Evolutionary conservation across 768 basidiomycete genomes (phyloP), one percentile per base, ranked within the genome.

Genomic region (Butyriboletus loyo): DNA sequence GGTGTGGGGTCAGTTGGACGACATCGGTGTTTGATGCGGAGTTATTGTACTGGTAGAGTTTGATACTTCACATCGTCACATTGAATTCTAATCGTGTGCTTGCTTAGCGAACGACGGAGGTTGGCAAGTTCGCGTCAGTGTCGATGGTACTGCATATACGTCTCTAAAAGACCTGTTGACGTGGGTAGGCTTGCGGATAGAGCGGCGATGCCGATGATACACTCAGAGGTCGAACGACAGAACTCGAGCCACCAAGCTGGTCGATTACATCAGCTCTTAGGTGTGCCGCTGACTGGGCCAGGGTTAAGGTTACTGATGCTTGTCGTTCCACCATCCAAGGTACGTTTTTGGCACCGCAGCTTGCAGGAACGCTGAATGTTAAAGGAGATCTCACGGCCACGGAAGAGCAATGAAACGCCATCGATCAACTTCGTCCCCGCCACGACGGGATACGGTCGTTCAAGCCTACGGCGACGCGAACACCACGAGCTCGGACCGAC

Each of bases 371-470:
- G n/a, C n/a, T n/a, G n/a, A n/a, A n/a, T n/a, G n/a, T n/a, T n/a
- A n/a, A n/a, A n/a, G n/a, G n/a, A n/a, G n/a, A 32, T 46, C 22
- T 35, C 8, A 22, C 25, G 7, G n/a, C n/a, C n/a, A n/a, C n/a
- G n/a, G n/a, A n/a, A n/a, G n/a, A n/a, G n/a, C n/a, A n/a, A 52
- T 50, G 49, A 65, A 62, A 50, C 63, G 57, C 35, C 38, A 40
- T 28, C 60, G 53, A 15, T 54, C 62, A 13, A 43, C 11, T 7
- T 57, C 52, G 11, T 43, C 50, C 17, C n/a, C 7, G 14, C 19
- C 35, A 39, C 53, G n/a, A 5, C 50, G 15, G 30, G 34, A 52
- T 21, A 3, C 14, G 9, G 10, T 32, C 46, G 19, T 25, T 4
- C 28, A 9, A 32, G 8, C 40, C 17, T 28, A 41, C 22, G 2